Conservation (phyloP, 2,329 filamentous ascomycete species). For the Cercospora sp. region DNA sequence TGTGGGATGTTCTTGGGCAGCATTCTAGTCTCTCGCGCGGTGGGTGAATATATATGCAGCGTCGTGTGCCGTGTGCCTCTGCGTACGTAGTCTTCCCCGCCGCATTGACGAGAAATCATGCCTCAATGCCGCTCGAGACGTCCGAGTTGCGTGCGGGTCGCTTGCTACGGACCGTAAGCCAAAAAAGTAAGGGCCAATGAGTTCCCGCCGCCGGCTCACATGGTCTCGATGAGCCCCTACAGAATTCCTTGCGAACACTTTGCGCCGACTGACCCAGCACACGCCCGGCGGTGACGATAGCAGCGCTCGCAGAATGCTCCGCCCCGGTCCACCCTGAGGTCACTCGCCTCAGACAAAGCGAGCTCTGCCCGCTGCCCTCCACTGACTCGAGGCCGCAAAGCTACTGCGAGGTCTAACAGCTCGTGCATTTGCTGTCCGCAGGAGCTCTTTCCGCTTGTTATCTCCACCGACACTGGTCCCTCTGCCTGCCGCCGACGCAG, state of each 20-base stretch:
- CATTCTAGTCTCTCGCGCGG: neutral
- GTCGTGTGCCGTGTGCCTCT: neutral
- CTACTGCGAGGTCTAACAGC: neutral
- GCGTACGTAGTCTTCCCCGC: neutral
- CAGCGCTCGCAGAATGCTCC: neutral
- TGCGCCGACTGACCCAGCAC: slow-evolving; percentile 2
- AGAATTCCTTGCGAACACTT: slow-evolving; percentile 7
- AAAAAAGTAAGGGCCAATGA: neutral
- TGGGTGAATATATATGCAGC: neutral
- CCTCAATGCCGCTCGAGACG: neutral
- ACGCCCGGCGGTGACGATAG: neutral
- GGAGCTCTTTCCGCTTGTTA: neutral
- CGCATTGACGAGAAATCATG: neutral
- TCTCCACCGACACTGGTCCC: neutral
- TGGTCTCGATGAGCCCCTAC: neutral
- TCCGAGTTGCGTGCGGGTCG: neutral
- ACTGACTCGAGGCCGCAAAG: slow-evolving; percentile 3
- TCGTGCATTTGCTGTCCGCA: neutral
- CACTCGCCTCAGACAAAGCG: neutral
- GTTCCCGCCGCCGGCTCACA: neutral
- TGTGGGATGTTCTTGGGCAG: neutral
- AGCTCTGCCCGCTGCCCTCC: neutral
- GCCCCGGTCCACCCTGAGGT: neutral
- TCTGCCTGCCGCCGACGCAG: slow-evolving; percentile 7
- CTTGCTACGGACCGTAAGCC: neutral